Evolutionary conservation across 78 protist genomes (phyloP).

Genomic region (Diacronema lutheri): DNA sequence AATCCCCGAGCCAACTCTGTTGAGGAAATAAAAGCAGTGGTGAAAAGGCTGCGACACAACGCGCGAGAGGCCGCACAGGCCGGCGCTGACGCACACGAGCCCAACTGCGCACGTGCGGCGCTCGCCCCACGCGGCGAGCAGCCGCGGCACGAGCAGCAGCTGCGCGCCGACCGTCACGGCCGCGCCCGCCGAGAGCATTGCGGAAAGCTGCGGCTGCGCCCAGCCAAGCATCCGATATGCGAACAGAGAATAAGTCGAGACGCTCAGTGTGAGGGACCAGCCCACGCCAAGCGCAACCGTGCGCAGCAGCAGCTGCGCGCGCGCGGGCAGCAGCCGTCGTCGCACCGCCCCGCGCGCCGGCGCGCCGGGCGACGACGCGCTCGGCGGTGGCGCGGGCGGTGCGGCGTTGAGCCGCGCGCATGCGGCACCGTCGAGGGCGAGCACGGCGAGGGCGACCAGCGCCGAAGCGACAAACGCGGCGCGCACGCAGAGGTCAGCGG

Average conservation of each 20-base stretch:
- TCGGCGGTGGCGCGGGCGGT: background rate
- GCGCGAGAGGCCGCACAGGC: background rate
- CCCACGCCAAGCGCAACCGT: background rate
- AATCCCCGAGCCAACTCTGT: background rate
- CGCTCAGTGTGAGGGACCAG: background rate
- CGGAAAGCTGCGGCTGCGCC: background rate
- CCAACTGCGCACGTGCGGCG: background rate
- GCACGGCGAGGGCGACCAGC: background rate
- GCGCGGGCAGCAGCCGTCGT: background rate
- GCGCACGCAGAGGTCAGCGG: background rate
- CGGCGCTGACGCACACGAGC: background rate
- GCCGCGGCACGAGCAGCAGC: background rate
- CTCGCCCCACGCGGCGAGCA: background rate
- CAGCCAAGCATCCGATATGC: background rate
- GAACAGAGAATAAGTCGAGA: conserved; percentile 5
- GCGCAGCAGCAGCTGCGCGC: background rate
- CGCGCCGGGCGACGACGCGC: background rate
- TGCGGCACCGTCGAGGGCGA: background rate
- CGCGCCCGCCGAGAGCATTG: background rate
- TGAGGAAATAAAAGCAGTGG: background rate
- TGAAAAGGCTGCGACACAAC: background rate
- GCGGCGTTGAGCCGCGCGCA: background rate
- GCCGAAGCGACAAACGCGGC: background rate
- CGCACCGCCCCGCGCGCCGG: background rate
- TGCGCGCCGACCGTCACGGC: background rate